A percentile compares a stretch with the other conserved stretches of the same genome.
phyloP scores from a whole-genome alignment of 1,139 yeast species.

The Saccharomyces hybrid region DNA sequence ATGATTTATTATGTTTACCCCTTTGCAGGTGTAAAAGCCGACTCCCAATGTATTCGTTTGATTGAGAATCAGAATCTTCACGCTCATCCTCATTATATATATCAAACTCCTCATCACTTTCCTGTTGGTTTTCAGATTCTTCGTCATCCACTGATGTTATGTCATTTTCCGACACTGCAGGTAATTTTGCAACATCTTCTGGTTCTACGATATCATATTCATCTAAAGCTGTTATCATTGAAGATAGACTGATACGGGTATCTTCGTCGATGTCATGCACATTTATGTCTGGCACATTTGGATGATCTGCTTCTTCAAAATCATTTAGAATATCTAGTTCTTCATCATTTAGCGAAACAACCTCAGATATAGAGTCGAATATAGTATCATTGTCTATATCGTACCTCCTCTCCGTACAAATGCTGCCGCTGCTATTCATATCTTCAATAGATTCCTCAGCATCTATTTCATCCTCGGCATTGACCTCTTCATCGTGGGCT shows the following conservation, averaged over 20 bases:
- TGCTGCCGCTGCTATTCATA: slow-evolving; percentile 3
- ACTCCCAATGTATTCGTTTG: slow-evolving; percentile 7
- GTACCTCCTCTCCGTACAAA: not conserved
- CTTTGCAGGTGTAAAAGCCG: slow-evolving; percentile 3
- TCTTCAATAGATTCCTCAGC: slow-evolving; percentile 4
- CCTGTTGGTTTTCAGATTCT: slow-evolving; percentile 6
- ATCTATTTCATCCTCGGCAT: slow-evolving; percentile 5
- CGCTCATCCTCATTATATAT: not conserved
- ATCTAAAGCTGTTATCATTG: slow-evolving; percentile 22
- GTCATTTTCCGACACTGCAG: not conserved
- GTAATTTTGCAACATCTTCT: slow-evolving; percentile 2
- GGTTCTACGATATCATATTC: slow-evolving; percentile 19
- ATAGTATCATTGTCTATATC: slow-evolving; percentile 4
- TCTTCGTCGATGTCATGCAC: not conserved
- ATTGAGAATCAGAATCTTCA: not conserved
- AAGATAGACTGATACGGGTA: slow-evolving; percentile 7
- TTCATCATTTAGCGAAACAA: slow-evolving; percentile 4
- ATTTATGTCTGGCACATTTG: not conserved
- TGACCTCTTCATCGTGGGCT: slow-evolving; percentile 3
- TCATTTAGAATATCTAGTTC: slow-evolving; percentile 3
- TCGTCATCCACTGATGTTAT: not conserved
- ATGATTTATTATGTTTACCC: slow-evolving; percentile 4
- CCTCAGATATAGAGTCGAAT: slow-evolving; percentile 4
- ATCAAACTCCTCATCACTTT: slow-evolving; percentile 7
- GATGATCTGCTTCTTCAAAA: not conserved